Evolutionary conservation across 192 early-diverging fungal species (phyloP), one percentile per base, ranked within the genome.

Genomic region (Backusella tuberculispora): DNA sequence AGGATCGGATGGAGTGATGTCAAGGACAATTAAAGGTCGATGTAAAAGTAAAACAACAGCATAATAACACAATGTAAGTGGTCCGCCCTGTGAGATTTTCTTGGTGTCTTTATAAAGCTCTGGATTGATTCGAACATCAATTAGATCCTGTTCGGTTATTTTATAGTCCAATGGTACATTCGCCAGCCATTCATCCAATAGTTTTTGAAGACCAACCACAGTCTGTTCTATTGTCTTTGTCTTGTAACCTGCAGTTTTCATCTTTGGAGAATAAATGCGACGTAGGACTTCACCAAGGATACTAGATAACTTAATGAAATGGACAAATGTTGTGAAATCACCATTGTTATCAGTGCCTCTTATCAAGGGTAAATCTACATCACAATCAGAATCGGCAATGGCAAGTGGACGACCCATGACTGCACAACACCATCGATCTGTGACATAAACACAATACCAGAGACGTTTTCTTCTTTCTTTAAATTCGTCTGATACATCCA

Each of bases 371-470:
- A 75, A 41, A 12, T 78, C 80, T 64, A 78, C 67, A 63, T 81
- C 80, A 41, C 73, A 81, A 43, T 81, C 80, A 8, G 73, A 71
- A 43, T 88, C 83, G 24, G 78, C 76, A 76, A 86, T 85, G 5
- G 80, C 79, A 6, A 85, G 41, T 13, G 85, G 82, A 65, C 80
- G 69, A 15, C 80, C 80, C 73, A 81, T 77, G 13, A 64, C 72
- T 14, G 80, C 67, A 69, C 76, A 77, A 9, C 73, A 74, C 85
- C 89, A 90, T 45, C 90, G 80, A 76, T 94, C 93, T 44, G 87
- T 81, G 2, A 91, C 72, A 63, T 90, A 92, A 74, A 88, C 89
- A 19, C 86, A 78, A 84, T 88, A 94, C 93, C 93, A 94, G 5
- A 91, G 84, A n/a, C 91, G 84, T 56, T 86, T 87, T 19, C 93